Conservation (phyloP, 116 monocot genomes). For the Dioscorea cayenensis region DNA sequence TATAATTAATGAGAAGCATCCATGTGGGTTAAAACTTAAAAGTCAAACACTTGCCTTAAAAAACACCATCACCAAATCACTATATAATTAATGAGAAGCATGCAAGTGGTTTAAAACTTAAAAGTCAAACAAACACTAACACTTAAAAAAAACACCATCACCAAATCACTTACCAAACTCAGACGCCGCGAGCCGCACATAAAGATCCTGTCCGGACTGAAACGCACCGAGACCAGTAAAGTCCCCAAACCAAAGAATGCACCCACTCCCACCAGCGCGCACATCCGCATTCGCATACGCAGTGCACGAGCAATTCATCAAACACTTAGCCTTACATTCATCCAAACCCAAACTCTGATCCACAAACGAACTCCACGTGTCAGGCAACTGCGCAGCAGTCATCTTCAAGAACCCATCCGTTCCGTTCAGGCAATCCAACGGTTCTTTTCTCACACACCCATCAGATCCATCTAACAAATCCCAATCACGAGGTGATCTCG, state of each 20-base stretch:
- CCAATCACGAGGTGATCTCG: neutral
- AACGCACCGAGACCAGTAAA: neutral
- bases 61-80: neutral
- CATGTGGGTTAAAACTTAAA: too few relatives aligned
- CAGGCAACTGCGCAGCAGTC: constrained; percentile 2
- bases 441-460: neutral
- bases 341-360: neutral
- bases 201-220: neutral
- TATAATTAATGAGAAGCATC: too few relatives aligned
- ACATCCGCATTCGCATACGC: constrained; percentile 1
- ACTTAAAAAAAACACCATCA: neutral
- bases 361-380: neutral
- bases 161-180: neutral
- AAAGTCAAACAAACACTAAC: too few relatives aligned
- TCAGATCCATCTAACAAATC: neutral
- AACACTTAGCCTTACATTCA: constrained; percentile 4
- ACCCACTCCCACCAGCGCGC: neutral
- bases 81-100: too few relatives aligned
- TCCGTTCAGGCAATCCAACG: neutral
- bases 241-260: constrained; percentile 3
- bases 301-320: constrained; percentile 7
- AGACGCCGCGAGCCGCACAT: neutral
- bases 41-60: too few relatives aligned
- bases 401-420: constrained; percentile 2
- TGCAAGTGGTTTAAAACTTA: too few relatives aligned